Evolutionary conservation across 192 early-diverging fungal species (phyloP).

Genomic region (Coemansia asiatica): DNA sequence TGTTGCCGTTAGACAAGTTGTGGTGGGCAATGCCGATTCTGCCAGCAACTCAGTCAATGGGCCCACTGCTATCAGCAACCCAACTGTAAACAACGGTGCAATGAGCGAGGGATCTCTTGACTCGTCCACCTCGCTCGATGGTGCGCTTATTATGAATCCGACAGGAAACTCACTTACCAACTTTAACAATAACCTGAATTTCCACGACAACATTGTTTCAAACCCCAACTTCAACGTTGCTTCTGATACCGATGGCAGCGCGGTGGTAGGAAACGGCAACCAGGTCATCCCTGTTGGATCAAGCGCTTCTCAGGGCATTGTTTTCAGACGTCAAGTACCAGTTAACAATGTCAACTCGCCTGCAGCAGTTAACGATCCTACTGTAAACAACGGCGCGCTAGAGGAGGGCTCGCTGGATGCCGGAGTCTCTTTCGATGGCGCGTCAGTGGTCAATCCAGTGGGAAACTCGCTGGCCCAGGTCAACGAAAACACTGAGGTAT

Average conservation of each 20-base stretch:
- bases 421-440: constrained; percentile 35
- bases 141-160: constrained; percentile 31
- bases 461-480: constrained; percentile 51
- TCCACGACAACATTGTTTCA: constrained; percentile 46
- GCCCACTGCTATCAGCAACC: constrained; percentile 37
- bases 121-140: constrained; percentile 35
- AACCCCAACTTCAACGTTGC: constrained; percentile 48
- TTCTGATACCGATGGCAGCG: constrained; percentile 21
- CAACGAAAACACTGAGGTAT: constrained; percentile 50
- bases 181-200: constrained; percentile 34
- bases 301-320: constrained; percentile 1
- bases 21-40: constrained; percentile 34
- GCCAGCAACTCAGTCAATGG: constrained; percentile 40
- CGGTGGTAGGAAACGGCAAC: constrained; percentile 49
- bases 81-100: constrained; percentile 40
- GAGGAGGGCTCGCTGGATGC: constrained; percentile 31
- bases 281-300: constrained; percentile 17
- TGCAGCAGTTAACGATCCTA: constrained; percentile 37
- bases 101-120: constrained; percentile 31
- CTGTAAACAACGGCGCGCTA: constrained; percentile 45
- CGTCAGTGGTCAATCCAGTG: constrained; percentile 36
- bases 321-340: constrained; percentile 34
- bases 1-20: constrained; percentile 24
- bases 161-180: constrained; percentile 29
- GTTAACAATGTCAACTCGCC: constrained; percentile 46